Percentiles rank a stretch among this genome's conserved stretches.
These are phyloP conservation scores for Penicillium sp. DNA, from an alignment of 2,329 filamentous ascomycete species.

Conservation along the genomic window DNA sequence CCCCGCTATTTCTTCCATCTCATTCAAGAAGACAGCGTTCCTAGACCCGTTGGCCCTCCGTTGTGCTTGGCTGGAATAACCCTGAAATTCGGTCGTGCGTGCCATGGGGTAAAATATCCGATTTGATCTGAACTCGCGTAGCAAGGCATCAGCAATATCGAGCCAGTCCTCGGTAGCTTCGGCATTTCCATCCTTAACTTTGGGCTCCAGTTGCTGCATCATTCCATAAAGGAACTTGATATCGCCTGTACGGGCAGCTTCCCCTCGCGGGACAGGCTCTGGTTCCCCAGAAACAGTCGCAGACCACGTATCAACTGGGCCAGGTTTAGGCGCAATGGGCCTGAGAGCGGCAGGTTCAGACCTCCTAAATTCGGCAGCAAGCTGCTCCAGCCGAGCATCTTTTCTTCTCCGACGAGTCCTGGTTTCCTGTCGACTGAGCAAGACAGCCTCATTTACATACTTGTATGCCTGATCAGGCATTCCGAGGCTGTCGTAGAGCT, in stretches of 20 bases:
- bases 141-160: conserved; percentile 62
- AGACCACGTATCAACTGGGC: conserved; percentile 27
- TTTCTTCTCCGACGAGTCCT: conserved; percentile 40
- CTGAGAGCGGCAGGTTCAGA: conserved; percentile 28
- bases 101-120: conserved; percentile 64
- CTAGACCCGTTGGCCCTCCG: conserved; percentile 46
- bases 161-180: conserved; percentile 63
- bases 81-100: conserved; percentile 58
- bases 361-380: conserved; percentile 47
- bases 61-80: conserved; percentile 52
- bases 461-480: conserved; percentile 78
- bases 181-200: conserved; percentile 56
- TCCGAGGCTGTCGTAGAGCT: conserved; percentile 78
- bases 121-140: conserved; percentile 66
- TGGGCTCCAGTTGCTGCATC: conserved; percentile 55
- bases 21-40: conserved; percentile 47
- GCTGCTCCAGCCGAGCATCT: conserved; percentile 48
- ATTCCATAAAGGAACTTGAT: conserved; percentile 54
- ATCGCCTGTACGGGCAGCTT: conserved; percentile 48
- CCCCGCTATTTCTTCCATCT: conserved; percentile 52
- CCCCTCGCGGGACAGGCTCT: conserved; percentile 23
- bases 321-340: conserved; percentile 30
- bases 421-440: conserved; percentile 59
- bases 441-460: conserved; percentile 75
- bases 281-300: neutral